Conservation (phyloP, 176 grass and related monocot species). For the Eragrostis nindensis region DNA sequence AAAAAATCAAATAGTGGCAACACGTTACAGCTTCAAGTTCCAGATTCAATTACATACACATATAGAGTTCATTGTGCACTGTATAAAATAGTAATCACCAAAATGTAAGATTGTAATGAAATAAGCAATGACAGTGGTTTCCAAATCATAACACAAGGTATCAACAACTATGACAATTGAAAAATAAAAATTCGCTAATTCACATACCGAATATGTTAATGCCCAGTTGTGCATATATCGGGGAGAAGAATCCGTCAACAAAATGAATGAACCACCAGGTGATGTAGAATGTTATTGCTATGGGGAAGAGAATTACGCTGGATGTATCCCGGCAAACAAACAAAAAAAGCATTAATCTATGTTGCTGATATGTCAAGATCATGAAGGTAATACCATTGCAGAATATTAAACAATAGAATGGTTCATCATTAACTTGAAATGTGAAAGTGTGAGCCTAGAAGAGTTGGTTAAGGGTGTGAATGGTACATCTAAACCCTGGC, state of each 20-base stretch:
- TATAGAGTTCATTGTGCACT: not conserved
- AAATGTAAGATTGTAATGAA: not conserved
- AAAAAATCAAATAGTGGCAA: not conserved
- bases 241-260: slow-evolving; percentile 96
- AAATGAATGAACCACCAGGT: slow-evolving; percentile 99
- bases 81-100: not conserved
- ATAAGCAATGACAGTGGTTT: not conserved
- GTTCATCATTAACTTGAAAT: not conserved
- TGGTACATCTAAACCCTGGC: too few species aligned
- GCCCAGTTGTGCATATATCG: slow-evolving; percentile 89
- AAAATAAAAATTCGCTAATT: not conserved
- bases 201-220: slow-evolving; percentile 90
- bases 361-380: not conserved
- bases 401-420: not conserved
- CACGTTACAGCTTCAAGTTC: not conserved
- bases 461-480: too few species aligned
- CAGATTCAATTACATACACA: not conserved
- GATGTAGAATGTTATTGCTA: slow-evolving; percentile 97
- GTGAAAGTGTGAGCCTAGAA: not conserved
- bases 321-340: slow-evolving; percentile 22
- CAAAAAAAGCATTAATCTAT: slow-evolving; percentile 39
- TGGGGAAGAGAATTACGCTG: slow-evolving; percentile 93
- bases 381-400: slow-evolving; percentile 1
- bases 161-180: slow-evolving; percentile 10
- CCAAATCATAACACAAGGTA: not conserved